These are phyloP conservation scores for Salinomyces thailandicus DNA, from an alignment of 2,329 filamentous ascomycete species.

Conservation along the genomic window DNA sequence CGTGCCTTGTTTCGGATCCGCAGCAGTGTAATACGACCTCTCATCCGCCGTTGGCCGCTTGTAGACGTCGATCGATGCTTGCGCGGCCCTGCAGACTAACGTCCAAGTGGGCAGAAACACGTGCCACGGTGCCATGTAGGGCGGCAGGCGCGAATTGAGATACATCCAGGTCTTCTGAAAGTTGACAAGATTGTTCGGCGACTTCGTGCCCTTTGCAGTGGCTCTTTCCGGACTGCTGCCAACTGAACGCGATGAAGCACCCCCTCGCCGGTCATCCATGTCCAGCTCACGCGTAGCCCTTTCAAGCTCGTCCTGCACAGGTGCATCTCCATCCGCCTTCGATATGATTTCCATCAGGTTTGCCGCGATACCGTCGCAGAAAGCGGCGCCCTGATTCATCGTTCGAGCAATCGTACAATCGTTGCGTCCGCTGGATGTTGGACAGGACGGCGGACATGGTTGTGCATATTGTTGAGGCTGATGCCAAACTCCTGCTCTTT, in stretches of 20 bases:
- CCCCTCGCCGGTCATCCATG: not conserved
- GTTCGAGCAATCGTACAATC: conserved; percentile 3
- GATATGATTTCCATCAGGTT: conserved; percentile 61
- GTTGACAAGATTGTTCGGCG: conserved; percentile 12
- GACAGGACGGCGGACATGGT: conserved; percentile 1
- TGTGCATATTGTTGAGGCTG: too few species aligned
- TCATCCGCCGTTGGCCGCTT: conserved; percentile 52
- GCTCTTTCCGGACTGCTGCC: not conserved
- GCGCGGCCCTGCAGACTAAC: conserved; percentile 65
- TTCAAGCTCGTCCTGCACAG: conserved; percentile 43
- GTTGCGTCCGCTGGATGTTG: not conserved
- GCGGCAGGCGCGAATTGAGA: conserved; percentile 63
- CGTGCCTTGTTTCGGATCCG: conserved; percentile 62
- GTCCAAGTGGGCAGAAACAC: conserved; percentile 67
- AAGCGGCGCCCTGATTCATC: conserved; percentile 29
- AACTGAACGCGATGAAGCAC: not conserved
- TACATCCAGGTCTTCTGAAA: conserved; percentile 62
- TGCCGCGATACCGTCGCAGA: conserved; percentile 49
- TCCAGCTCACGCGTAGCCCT: conserved; percentile 21
- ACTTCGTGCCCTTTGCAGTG: conserved; percentile 1
- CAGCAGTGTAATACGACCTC: conserved; percentile 56
- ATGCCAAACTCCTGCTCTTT: too few species aligned
- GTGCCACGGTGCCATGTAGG: conserved; percentile 55
- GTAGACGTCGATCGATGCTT: conserved; percentile 68
- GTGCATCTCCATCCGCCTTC: conserved; percentile 56